phyloP scores from a whole-genome alignment of 345 rosid species.

The Eucalyptus erythrocorys region DNA sequence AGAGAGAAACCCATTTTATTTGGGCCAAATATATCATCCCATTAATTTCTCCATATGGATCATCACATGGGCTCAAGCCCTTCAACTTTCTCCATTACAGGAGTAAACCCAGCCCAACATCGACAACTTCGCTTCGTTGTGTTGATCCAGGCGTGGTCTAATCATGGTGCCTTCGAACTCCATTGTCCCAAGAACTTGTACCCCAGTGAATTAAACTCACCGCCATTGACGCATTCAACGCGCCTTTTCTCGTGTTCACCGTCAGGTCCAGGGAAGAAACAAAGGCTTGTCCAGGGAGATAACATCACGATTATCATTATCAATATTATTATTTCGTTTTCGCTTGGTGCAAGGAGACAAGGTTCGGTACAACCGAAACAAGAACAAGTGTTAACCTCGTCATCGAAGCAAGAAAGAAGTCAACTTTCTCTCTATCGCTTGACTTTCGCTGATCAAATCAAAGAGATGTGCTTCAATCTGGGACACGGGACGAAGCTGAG shows the following conservation, averaged over 20 bases:
- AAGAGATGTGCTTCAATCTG: conserved; percentile 30
- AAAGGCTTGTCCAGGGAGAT: neutral
- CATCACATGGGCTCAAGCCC: neutral
- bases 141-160: neutral
- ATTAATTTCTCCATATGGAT: neutral
- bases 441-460: neutral
- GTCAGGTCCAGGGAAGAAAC: neutral
- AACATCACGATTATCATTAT: neutral
- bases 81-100: no score
- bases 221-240: neutral
- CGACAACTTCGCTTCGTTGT: neutral
- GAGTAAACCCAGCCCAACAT: neutral
- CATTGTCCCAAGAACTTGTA: neutral
- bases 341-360: neutral
- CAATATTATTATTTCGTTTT: neutral
- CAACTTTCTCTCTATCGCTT: neutral
- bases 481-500: conserved; percentile 20
- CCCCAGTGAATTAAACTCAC: neutral
- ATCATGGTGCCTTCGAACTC: neutral
- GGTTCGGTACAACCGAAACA: neutral
- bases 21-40: neutral
- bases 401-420: neutral
- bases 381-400: neutral
- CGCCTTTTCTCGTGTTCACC: neutral
- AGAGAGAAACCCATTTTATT: neutral